Evolutionary conservation across 2,329 filamentous ascomycete genomes (phyloP), one percentile per base, ranked within the genome.

Genomic region (Salinomyces thailandicus): DNA sequence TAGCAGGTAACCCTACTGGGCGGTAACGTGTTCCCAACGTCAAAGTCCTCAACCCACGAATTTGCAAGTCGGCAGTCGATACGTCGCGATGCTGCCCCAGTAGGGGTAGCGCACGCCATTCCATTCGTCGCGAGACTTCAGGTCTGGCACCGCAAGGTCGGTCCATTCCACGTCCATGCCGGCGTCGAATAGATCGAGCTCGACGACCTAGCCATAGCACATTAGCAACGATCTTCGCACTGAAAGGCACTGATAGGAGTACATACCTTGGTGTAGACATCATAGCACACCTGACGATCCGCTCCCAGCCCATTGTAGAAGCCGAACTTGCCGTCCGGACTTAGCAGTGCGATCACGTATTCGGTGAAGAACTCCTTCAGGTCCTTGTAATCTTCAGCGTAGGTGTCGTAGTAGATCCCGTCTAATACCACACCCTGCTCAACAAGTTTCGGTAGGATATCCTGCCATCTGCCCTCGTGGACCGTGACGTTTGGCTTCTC

Each of bases 381-480:
- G 57, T 89, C 83, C 2, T 70, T 68, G 61, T 96, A 98, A 45
- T 91, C 84, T 63, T 98, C 91, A 5, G 86, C 91, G 59, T 96
- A 96, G 0, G 91, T 98, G 57, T 98, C 91, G 54, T 95, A 96
- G 66, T 96, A 98, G 48, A 98, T 67, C 8, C 60, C 67, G 42
- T 71, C 66, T 36, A 69, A 65, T 15, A 55, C 48, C 4, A 59
- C 54, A 26, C 60, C 63, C 39, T 65, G 53, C 39, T 62, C 61
- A 3, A 67, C 53, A 0, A 70, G 56, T 22, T 55, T 55, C 1
- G 65, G 64, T 2, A 70, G 53, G 6, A 69, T 52, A 27, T 69
- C 66, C 46, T 70, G 67, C 67, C 67, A 71, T 18, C 59, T 56
- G 17, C 67, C 67, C 43, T 66, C 63, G 39, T 68, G 65, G 11